Percentiles rank a stretch among this genome's conserved stretches.
phyloP scores from a whole-genome alignment of 257 asterid genomes.

The Solanum arcanum region DNA sequence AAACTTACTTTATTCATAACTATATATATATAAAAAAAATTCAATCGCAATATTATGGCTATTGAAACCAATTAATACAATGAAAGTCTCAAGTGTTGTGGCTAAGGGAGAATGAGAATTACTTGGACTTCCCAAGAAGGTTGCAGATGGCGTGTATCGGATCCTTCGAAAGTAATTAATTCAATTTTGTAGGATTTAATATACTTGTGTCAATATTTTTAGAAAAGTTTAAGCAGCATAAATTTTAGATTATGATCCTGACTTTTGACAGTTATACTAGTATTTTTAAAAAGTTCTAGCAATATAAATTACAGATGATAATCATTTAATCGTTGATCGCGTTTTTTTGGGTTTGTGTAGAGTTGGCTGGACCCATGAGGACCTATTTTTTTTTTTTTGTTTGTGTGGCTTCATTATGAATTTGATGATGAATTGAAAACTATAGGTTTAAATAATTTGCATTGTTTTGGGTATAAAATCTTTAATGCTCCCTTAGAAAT shows the following conservation, averaged over 20 bases:
- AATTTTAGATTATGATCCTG: background rate
- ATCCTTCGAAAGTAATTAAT: background rate
- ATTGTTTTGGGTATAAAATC: background rate
- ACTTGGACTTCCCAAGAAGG: background rate
- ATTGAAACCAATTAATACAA: background rate
- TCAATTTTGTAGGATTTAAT: background rate
- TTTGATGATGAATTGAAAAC: background rate
- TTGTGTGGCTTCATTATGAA: conserved; percentile 7
- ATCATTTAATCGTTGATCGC: no score
- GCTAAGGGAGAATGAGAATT: background rate
- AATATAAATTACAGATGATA: no score
- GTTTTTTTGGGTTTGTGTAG: background rate
- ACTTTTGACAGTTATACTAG: background rate
- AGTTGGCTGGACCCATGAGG: conserved; percentile 7
- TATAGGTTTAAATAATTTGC: background rate
- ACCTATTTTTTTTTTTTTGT: background rate
- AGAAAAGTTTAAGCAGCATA: background rate
- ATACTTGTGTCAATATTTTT: background rate
- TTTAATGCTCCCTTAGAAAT: conserved; percentile 5
- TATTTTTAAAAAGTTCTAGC: background rate
- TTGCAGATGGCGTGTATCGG: fast-evolving
- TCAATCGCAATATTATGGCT: background rate
- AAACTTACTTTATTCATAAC: background rate
- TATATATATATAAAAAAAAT: no score
- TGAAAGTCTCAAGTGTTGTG: background rate